Percentiles rank a stretch among this genome's conserved stretches.
Conservation (phyloP, 176 grass and related monocot genomes). For the Avena insularis region DNA sequence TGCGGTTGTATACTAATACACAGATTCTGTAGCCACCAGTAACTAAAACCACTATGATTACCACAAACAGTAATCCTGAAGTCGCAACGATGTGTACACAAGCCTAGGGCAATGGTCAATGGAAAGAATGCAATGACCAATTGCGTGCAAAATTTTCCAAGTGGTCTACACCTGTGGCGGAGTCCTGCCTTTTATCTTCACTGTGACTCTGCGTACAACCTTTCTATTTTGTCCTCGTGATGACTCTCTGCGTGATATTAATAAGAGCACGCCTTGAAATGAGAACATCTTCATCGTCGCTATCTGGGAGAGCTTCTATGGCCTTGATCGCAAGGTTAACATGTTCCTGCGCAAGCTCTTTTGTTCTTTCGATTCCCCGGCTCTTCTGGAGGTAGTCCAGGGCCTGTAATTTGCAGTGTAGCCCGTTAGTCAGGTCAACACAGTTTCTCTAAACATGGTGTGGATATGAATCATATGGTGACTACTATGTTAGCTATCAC, state of each 20-base stretch:
- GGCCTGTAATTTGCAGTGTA: constrained; percentile 52
- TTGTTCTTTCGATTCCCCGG: constrained; percentile 75
- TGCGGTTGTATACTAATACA: constrained; percentile 29
- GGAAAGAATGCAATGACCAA: constrained; percentile 57
- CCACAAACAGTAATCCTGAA: constrained; percentile 19
- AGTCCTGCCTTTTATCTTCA: constrained; percentile 32
- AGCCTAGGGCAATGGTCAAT: constrained; percentile 35
- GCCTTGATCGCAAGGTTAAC: constrained; percentile 67
- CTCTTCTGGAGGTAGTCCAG: constrained; percentile 75
- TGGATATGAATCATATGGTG: constrained; percentile 1
- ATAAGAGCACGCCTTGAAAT: constrained; percentile 77
- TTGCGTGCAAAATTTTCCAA: constrained; percentile 52
- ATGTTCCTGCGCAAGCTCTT: constrained; percentile 68
- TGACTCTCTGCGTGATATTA: constrained; percentile 69
- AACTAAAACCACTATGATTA: constrained; percentile 37
- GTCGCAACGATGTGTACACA: not conserved
- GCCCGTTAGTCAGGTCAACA: constrained; percentile 6
- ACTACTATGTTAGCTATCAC: not conserved
- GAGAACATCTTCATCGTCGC: constrained; percentile 80
- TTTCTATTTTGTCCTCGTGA: constrained; percentile 76
- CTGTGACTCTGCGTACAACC: not conserved
- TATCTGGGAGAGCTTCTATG: constrained; percentile 77
- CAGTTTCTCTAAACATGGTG: not conserved
- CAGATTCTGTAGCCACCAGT: constrained; percentile 24
- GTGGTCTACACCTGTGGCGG: constrained; percentile 21